Evolutionary conservation across 2,329 filamentous ascomycete genomes (phyloP).

Genomic region (Epichloe uncinata): DNA sequence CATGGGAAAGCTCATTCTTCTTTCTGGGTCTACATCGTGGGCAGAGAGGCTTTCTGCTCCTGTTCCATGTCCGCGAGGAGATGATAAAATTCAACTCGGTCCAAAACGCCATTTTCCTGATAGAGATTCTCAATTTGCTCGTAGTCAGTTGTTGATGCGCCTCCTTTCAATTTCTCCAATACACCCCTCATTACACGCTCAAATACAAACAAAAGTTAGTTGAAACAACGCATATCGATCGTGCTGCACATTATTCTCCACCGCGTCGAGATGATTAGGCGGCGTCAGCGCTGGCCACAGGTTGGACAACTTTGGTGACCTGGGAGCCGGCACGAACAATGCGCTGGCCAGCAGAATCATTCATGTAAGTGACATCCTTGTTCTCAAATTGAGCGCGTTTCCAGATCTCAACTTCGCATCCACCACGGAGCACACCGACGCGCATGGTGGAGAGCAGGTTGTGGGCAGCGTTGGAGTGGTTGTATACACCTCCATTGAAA

Average conservation of each 20-base stretch:
- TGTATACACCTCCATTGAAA: constrained; percentile 86
- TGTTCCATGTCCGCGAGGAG: neutral
- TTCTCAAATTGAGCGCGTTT: constrained; percentile 75
- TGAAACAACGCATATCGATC: neutral
- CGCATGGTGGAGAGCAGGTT: constrained; percentile 82
- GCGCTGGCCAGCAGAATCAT: constrained; percentile 66
- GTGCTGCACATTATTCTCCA: neutral
- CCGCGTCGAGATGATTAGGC: constrained; percentile 35
- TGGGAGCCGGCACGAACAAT: constrained; percentile 80
- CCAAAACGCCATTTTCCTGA: constrained; percentile 5
- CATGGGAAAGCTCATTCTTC: neutral
- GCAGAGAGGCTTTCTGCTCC: neutral
- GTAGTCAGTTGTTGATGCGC: neutral
- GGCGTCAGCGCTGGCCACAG: constrained; percentile 71
- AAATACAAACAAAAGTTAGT: neutral
- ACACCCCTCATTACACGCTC: neutral
- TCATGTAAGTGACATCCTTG: constrained; percentile 68
- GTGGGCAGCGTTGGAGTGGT: constrained; percentile 81
- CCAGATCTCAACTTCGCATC: constrained; percentile 87
- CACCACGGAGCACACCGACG: constrained; percentile 73
- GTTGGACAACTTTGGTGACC: constrained; percentile 69
- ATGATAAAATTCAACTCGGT: neutral
- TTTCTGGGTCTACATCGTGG: neutral
- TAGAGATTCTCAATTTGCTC: neutral
- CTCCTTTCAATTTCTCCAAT: neutral